Conservation (phyloP, 2,329 filamentous ascomycete genomes). For the Calcarisporium arbuscula region DNA sequence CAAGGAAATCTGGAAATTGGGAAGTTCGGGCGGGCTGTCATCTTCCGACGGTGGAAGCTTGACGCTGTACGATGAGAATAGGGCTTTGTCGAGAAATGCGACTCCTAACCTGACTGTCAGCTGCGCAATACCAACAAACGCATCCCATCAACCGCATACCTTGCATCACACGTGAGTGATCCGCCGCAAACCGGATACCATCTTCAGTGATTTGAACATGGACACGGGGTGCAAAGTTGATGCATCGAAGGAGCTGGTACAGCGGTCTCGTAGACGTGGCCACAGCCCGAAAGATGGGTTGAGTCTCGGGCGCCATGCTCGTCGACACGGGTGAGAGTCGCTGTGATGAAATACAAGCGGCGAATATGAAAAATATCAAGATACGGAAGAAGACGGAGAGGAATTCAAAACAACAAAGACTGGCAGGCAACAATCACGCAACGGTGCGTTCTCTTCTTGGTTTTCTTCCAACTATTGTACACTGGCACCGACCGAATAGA, state of each 20-base stretch:
- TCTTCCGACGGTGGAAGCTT: constrained; percentile 38
- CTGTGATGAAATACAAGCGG: too few species aligned
- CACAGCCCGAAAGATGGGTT: constrained; percentile 65
- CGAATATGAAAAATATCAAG: too few species aligned
- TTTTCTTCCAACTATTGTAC: constrained; percentile 31
- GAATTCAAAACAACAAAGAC: constrained; percentile 11
- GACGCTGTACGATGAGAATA: constrained; percentile 82
- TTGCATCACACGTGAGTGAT: constrained; percentile 88
- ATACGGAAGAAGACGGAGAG: neutral
- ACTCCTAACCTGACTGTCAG: constrained; percentile 21
- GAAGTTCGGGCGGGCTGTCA: constrained; percentile 38
- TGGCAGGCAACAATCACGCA: constrained; percentile 20
- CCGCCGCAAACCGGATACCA: constrained; percentile 80
- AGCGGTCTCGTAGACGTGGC: constrained; percentile 73
- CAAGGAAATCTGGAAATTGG: constrained; percentile 81
- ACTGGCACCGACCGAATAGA: constrained; percentile 21
- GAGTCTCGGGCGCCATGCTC: constrained; percentile 25
- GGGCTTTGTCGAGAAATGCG: constrained; percentile 78
- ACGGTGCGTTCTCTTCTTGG: constrained; percentile 24
- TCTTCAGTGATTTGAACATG: constrained; percentile 72
- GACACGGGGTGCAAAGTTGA: constrained; percentile 52
- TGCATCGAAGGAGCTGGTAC: constrained; percentile 55
- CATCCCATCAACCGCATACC: constrained; percentile 41
- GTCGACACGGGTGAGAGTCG: neutral
- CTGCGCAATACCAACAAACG: constrained; percentile 5